phyloP scores from a whole-genome alignment of 495 filamentous ascomycete species.

The Pyronema omphalodes region DNA sequence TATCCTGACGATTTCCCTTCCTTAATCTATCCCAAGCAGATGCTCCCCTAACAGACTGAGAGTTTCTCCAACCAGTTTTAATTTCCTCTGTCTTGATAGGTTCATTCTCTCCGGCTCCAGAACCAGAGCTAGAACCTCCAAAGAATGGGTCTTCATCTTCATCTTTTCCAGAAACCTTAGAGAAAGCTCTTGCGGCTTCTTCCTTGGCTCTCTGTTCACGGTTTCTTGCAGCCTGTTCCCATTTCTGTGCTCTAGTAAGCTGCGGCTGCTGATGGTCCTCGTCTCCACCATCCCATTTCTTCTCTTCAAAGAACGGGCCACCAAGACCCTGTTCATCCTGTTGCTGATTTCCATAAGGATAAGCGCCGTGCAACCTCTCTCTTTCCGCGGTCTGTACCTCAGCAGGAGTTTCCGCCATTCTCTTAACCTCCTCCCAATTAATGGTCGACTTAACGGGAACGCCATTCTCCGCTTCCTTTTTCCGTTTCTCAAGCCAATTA shows the following conservation, averaged over 20 bases:
- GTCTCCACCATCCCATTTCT: background rate
- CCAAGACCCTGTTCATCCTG: constrained; percentile 12
- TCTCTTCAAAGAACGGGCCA: constrained; percentile 7
- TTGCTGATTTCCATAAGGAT: background rate
- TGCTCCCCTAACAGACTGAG: background rate
- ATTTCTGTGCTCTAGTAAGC: background rate
- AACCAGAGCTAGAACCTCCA: no score
- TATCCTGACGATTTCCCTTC: background rate
- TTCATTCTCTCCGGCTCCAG: background rate
- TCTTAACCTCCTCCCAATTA: no score
- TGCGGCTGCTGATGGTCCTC: background rate
- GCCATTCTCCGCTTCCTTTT: background rate
- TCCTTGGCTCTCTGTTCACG: background rate
- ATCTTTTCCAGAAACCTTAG: background rate
- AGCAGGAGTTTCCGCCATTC: no score
- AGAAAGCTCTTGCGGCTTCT: background rate
- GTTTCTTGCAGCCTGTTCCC: background rate
- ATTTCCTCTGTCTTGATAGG: no score
- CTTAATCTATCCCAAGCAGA: constrained; percentile 16
- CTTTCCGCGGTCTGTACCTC: background rate
- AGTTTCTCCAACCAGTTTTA: background rate
- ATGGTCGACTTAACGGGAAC: background rate
- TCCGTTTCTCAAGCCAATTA: background rate
- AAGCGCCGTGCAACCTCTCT: background rate
- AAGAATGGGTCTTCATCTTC: background rate